Base-by-base conservation (phyloP, 1,139 yeast species). In the Kluyveromyces sp. region DNA sequence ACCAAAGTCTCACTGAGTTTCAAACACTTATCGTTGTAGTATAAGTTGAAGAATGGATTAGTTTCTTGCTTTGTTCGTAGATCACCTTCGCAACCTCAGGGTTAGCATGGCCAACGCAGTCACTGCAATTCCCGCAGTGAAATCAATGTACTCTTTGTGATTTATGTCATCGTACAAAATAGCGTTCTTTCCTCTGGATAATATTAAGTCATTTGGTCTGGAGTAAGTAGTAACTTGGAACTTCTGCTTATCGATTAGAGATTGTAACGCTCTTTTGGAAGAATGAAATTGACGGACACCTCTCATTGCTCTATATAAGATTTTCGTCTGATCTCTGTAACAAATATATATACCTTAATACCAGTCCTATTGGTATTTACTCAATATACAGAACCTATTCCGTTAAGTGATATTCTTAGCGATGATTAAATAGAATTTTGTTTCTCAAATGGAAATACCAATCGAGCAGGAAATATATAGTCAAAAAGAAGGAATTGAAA, bases 41-140 rank as follows among this genome's bases (percentile, higher is more conserved):
- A 90, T 53, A 92, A 71, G 61, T 92, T 92, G 4, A 86, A 51
- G 89, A 77, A 62, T 92, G 98, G 48, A 89, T 73, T 53, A 92
- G 71, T 8, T 83, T 80, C 36, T 68, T 65, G 1, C 92, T 78
- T 67, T 92, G 98, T 41, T 83, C 83, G 48, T 70, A 66, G 50
- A 89, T 65, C 51, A 92, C 78, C 48, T 82, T 70, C 4, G 95
- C 75, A 37, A 92, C 74, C 52, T 79, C 82, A 4, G 81, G 79
- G 59, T 92, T 77, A 32, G 89, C 72, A 65, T 92, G 98, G 3
- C 98, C 53, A 92, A 71, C 1, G 86, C 82, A n/a, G 96, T 90
- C 15, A 92, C 98, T 1, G 98, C 97, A 55, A 92, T 89, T 44
- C 98, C 98, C 2, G 97, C 89, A 2, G 90, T 82, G 67, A 92